These are phyloP conservation scores for Solanum boliviense DNA, from an alignment of 257 asterid species.

Conservation along the genomic window DNA sequence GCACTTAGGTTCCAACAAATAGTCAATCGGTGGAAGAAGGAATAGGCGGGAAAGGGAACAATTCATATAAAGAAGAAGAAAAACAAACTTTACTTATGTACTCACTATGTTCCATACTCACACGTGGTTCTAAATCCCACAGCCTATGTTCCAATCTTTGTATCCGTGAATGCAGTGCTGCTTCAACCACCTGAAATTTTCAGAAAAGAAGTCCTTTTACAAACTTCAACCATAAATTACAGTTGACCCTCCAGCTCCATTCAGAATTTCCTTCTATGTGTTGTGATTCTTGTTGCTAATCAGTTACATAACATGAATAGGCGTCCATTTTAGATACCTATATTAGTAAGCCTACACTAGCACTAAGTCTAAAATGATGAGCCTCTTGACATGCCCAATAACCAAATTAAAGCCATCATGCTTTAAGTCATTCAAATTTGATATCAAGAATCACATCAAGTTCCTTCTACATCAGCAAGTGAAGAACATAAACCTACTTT, in stretches of 20 bases:
- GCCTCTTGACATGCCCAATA: background rate
- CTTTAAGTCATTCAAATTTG: background rate
- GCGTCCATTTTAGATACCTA: background rate
- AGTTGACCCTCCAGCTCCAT: background rate
- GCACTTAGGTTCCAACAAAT: background rate
- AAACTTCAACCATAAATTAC: conserved; percentile 3
- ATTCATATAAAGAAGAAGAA: background rate
- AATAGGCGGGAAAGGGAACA: background rate
- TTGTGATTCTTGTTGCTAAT: background rate
- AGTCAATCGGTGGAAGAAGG: background rate
- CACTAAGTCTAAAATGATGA: background rate
- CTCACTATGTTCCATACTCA: conserved; percentile 49
- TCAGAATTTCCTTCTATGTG: background rate
- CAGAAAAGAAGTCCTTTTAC: conserved; percentile 10
- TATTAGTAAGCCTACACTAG: background rate
- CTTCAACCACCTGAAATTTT: conserved; percentile 87
- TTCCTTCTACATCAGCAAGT: background rate
- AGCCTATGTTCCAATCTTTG: conserved; percentile 71
- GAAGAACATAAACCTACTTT: background rate
- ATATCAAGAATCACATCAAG: background rate
- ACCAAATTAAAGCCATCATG: background rate
- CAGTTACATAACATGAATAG: background rate
- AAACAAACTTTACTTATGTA: background rate
- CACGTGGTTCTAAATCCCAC: conserved; percentile 91
- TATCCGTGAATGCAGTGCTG: conserved; percentile 87